These are phyloP conservation scores for Talaromyces albobiverticillius DNA, from an alignment of 2,329 filamentous ascomycete genomes.

Conservation along the genomic window DNA sequence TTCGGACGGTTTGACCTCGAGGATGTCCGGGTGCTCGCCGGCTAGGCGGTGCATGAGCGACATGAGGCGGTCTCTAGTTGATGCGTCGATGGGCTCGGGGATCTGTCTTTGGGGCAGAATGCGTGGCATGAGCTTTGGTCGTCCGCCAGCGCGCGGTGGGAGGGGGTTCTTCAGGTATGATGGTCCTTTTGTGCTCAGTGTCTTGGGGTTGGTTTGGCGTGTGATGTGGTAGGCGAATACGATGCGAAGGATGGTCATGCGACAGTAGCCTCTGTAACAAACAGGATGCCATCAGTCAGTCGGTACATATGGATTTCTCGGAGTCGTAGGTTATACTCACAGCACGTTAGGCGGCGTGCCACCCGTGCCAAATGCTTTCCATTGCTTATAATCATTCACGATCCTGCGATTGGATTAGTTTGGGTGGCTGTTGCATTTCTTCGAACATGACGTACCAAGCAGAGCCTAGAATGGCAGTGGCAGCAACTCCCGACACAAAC, in stretches of 20 bases:
- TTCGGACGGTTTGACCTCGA: conserved; percentile 3
- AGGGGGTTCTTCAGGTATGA: conserved; percentile 1
- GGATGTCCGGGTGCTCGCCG: conserved; percentile 1
- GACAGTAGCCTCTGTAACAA: conserved; percentile 8
- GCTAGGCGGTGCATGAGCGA: conserved; percentile 1
- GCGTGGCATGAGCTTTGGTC: conserved; percentile 11
- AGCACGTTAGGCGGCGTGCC: conserved; percentile 10
- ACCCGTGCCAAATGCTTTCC: conserved; percentile 11
- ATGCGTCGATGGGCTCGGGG: conserved; percentile 5
- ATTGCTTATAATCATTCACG: conserved; percentile 11
- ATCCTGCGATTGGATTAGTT: not conserved
- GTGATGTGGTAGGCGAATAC: conserved; percentile 12
- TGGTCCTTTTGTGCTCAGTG: conserved; percentile 5
- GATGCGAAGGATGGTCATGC: conserved; percentile 10
- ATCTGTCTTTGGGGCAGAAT: conserved; percentile 12
- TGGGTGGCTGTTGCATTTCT: no score
- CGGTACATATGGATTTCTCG: not conserved
- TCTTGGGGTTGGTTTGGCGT: conserved; percentile 4
- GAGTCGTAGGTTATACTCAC: not conserved
- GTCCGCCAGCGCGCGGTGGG: conserved; percentile 2
- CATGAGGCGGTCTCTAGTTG: not conserved
- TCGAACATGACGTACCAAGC: no score
- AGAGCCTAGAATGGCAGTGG: no score
- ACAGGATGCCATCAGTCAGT: not conserved
- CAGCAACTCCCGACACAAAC: no score